These are phyloP conservation scores for Arabis alpina DNA, from an alignment of 345 rosid species.

Conservation along the genomic window DNA sequence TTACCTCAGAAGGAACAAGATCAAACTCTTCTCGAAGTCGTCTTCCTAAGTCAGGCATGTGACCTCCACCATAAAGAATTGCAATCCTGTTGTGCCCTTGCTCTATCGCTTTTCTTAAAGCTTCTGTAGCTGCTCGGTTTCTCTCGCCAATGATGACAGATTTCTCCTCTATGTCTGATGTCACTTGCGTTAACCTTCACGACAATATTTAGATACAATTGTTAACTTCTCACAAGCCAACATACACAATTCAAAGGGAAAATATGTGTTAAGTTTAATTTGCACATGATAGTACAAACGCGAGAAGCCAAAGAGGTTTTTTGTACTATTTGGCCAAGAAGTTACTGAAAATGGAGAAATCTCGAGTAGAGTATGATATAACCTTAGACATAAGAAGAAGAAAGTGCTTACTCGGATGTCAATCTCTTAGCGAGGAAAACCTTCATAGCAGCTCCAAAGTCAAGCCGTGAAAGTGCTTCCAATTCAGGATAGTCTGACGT, in stretches of 20 bases:
- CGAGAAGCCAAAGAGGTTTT: no score
- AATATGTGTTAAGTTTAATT: conserved; percentile 1
- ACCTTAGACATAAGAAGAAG: not conserved
- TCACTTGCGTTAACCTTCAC: conserved; percentile 76
- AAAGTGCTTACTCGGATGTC: conserved; percentile 76
- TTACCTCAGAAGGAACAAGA: conserved; percentile 65
- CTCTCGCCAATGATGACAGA: conserved; percentile 94
- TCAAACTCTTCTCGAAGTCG: conserved; percentile 74
- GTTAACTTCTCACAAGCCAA: conserved; percentile 1
- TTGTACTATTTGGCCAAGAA: no score
- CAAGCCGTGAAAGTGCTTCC: conserved; percentile 84
- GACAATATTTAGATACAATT: not conserved
- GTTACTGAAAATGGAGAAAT: no score
- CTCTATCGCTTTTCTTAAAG: conserved; percentile 62
- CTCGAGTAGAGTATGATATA: no score
- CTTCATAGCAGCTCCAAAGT: conserved; percentile 89
- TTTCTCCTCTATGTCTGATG: conserved; percentile 71
- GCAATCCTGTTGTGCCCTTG: conserved; percentile 79
- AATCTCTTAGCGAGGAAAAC: conserved; percentile 83
- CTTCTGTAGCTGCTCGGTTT: conserved; percentile 76
- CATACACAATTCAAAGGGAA: not conserved
- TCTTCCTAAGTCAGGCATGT: conserved; percentile 96
- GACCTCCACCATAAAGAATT: conserved; percentile 90
- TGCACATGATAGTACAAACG: no score
- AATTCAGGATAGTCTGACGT: conserved; percentile 75